A percentile compares a stretch with the other conserved stretches of the same genome.
Conservation (phyloP, 2,329 filamentous ascomycete genomes). For the Pestalotiopsis sp. region DNA sequence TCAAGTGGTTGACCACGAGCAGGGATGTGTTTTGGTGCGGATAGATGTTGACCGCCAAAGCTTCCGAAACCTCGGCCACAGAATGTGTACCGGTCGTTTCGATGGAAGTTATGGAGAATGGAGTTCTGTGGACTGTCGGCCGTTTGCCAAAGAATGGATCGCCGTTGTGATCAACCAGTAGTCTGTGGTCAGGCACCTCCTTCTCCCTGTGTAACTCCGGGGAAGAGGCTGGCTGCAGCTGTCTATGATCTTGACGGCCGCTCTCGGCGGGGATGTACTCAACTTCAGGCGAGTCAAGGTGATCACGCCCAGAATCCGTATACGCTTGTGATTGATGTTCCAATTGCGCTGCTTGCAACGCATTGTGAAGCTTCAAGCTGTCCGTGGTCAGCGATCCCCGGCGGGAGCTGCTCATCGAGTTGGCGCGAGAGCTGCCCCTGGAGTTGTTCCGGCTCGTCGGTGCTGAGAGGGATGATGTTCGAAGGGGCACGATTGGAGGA, state of each 20-base stretch:
- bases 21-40: slow-evolving; percentile 68
- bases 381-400: slow-evolving; percentile 51
- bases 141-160: slow-evolving; percentile 57
- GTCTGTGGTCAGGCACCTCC: slow-evolving; percentile 32
- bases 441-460: slow-evolving; percentile 60
- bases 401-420: slow-evolving; percentile 22
- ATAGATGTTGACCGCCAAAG: slow-evolving; percentile 63
- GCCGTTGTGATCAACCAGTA: slow-evolving; percentile 53
- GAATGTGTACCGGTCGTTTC: slow-evolving; percentile 64
- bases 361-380: slow-evolving; percentile 60
- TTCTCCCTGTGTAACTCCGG: slow-evolving; percentile 37
- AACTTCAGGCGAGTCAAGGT: slow-evolving; percentile 19
- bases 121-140: slow-evolving; percentile 60
- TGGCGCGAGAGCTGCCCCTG: slow-evolving; percentile 31
- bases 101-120: slow-evolving; percentile 64
- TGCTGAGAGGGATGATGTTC: slow-evolving; percentile 65
- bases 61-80: slow-evolving; percentile 63
- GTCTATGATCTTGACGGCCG: slow-evolving; percentile 28
- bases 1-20: slow-evolving; percentile 60
- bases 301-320: too few relatives aligned
- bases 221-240: slow-evolving; percentile 32
- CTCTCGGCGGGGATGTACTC: slow-evolving; percentile 26
- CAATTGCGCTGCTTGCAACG: slow-evolving; percentile 34
- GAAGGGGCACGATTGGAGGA: slow-evolving; percentile 58
- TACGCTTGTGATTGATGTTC: slow-evolving; percentile 18